Conservation (phyloP, 2,329 filamentous ascomycete species). For the Xylaria digitata region DNA sequence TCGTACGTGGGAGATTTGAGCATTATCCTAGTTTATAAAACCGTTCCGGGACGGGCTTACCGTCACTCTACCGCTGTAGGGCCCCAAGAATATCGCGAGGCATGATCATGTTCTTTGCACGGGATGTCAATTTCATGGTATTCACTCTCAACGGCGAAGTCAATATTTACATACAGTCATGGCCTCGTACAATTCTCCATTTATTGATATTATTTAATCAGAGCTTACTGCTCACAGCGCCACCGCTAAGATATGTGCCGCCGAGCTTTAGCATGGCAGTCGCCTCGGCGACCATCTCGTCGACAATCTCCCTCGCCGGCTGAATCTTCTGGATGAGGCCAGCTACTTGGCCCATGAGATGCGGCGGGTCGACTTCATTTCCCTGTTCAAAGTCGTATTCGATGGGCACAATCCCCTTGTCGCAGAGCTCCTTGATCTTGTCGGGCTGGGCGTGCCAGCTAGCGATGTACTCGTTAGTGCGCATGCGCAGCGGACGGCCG, state of each 20-base stretch:
- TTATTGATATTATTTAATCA: slow-evolving; percentile 42
- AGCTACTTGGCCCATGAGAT: slow-evolving; percentile 94
- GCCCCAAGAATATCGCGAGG: neutral
- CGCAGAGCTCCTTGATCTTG: slow-evolving; percentile 80
- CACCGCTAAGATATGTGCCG: slow-evolving; percentile 64
- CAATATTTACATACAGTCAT: slow-evolving; percentile 4
- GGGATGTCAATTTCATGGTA: neutral
- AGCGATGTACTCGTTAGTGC: slow-evolving; percentile 84
- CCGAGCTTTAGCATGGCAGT: slow-evolving; percentile 73
- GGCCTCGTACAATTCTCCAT: neutral
- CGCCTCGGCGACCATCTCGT: slow-evolving; percentile 87
- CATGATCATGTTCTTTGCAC: neutral
- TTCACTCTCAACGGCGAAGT: neutral
- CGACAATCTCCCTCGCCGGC: slow-evolving; percentile 85
- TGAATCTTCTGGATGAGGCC: slow-evolving; percentile 80
- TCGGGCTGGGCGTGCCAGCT: slow-evolving; percentile 82
- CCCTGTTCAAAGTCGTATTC: slow-evolving; percentile 85
- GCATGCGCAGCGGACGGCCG: slow-evolving; percentile 82
- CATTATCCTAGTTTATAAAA: neutral
- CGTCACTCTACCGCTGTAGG: too few species aligned
- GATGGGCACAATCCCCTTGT: slow-evolving; percentile 81
- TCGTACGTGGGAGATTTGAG: neutral
- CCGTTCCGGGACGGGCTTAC: too few species aligned
- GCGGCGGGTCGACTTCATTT: slow-evolving; percentile 84
- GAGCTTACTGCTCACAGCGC: slow-evolving; percentile 55